Evolutionary conservation across 345 rosid species (phyloP), one percentile per base, ranked within the genome.

Genomic region (Citrus unshiu): DNA sequence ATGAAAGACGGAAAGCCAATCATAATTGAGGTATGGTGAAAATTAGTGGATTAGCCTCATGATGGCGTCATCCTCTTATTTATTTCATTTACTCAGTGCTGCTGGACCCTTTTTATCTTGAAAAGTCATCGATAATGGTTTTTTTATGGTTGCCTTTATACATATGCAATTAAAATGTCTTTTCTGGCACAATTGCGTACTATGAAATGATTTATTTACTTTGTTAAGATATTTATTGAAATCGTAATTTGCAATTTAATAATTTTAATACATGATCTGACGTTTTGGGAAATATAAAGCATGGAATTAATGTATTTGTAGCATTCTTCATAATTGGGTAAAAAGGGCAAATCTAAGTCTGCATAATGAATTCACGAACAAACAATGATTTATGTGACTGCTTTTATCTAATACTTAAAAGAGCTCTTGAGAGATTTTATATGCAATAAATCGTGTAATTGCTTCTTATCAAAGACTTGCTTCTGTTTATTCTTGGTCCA

Each of bases 1-100:
- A 91, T 94, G 97, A 97, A 97, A 92, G 99, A 97, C 88, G 99
- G 99, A 81, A 97, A 97, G 82, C 98, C 99, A 0, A 90, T 97
- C 72, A 97, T 97, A 73, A 94, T 97, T 51, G 99, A 97, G 97
- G 99, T 93, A 86, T 68, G 19, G 29, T 25, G 18, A 32, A 39
- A 54, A 60, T 74, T 22, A 59, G n/a, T 40, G 71, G 39, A 37
- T 65, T 58, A 35, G 40, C 65, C 25, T 37, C 27, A 21, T 73
- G 34, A 16, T 69, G 4, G 54, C 56, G 46, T 51, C n/a, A 14
- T 70, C 18, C 9, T 73, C 30, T 16, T 43, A 51, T 43, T 56
- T 35, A 37, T 74, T 78, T 58, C 56, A 46, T n/a, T 57, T 16
- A 76, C 73, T 13, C 8, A n/a, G 32, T 68, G 51, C 66, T 6